Evolutionary conservation across 495 filamentous ascomycete species (phyloP), one percentile per base, ranked within the genome.

Genomic region (Penicillium chermesinum): DNA sequence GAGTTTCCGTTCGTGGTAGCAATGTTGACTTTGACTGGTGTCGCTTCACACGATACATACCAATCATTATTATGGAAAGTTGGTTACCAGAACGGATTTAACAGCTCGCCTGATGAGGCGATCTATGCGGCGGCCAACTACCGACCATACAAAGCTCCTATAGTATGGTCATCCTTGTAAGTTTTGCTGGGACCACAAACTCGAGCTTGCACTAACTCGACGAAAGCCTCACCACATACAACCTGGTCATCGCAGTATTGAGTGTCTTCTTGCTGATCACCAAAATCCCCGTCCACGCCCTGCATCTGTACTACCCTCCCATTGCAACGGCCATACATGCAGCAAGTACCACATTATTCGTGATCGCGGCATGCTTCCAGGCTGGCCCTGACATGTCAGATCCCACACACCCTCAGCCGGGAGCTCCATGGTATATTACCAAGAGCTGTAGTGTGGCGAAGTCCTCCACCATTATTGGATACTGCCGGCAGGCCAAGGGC

Each of bases 141-240:
- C 58, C 68, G 73, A 45, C 71, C 83, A 2, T 76, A 84, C 30
- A 75, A 66, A 3, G 66, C 81, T 15, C 90, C 90, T 7, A 72
- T 91, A 55, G 83, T 93, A 16, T 96, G 90, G 90, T 87, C 85
- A 35, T 70, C 77, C 54, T 81, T 84, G 90, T 96, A 75, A 54
- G 86, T 79, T 7, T 8, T 6, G 7, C 15, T 15, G 7, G 3
- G 19, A 2, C 22, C 17, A 15, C 0, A 16, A 8, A 13, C 13
- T 30, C 13, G 6, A 27, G 25, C 18, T 15, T 19, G 13, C 9
- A 38, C 55, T 62, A 18, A 62, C 42, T 27, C n/a, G 18, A 12
- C 4, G 8, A 44, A 19, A 96, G 89, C 58, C 65, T 88, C 34
- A 90, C 87, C 41, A 72, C 85, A 42, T 95, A 72, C 69, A 91